phyloP scores from a whole-genome alignment of 1,139 yeast genomes.

The Kodamaea sp. region DNA sequence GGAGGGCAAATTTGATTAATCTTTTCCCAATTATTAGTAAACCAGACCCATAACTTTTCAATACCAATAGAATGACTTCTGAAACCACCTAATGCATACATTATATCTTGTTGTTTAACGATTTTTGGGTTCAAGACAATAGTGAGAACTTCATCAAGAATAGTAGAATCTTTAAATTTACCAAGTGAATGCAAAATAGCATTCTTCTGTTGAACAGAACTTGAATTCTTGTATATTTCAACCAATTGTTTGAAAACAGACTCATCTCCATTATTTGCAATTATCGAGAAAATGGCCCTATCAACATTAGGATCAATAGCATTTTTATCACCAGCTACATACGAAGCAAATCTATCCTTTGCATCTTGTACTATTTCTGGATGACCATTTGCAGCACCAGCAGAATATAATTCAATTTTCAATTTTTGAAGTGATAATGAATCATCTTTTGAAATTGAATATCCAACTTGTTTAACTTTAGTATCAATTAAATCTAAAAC shows the following conservation, averaged over 20 bases:
- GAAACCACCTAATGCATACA: slow-evolving; percentile 72
- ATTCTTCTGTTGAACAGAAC: slow-evolving; percentile 68
- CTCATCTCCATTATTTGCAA: slow-evolving; percentile 64
- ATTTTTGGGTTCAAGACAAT: slow-evolving; percentile 64
- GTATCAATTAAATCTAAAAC: slow-evolving; percentile 56
- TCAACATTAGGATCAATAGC: slow-evolving; percentile 84
- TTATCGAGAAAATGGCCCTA: slow-evolving; percentile 62
- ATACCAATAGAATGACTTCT: slow-evolving; percentile 61
- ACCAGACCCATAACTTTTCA: slow-evolving; percentile 70
- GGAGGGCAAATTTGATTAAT: slow-evolving; percentile 69
- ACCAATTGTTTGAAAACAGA: slow-evolving; percentile 62
- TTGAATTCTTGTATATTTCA: slow-evolving; percentile 62
- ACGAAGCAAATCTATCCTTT: slow-evolving; percentile 54
- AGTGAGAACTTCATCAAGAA: slow-evolving; percentile 58
- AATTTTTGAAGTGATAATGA: slow-evolving; percentile 71
- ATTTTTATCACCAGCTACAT: slow-evolving; percentile 52
- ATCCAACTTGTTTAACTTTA: slow-evolving; percentile 62
- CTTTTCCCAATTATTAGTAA: slow-evolving; percentile 68
- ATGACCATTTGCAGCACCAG: slow-evolving; percentile 64
- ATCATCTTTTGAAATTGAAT: slow-evolving; percentile 61
- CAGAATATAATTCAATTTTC: slow-evolving; percentile 65
- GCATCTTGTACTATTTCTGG: slow-evolving; percentile 52
- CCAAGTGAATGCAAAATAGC: slow-evolving; percentile 77
- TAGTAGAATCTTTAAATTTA: slow-evolving; percentile 53
- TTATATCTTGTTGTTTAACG: slow-evolving; percentile 77